Evolutionary conservation across 805 yeast species (phyloP).

Genomic region (Yarrowia sp.): DNA sequence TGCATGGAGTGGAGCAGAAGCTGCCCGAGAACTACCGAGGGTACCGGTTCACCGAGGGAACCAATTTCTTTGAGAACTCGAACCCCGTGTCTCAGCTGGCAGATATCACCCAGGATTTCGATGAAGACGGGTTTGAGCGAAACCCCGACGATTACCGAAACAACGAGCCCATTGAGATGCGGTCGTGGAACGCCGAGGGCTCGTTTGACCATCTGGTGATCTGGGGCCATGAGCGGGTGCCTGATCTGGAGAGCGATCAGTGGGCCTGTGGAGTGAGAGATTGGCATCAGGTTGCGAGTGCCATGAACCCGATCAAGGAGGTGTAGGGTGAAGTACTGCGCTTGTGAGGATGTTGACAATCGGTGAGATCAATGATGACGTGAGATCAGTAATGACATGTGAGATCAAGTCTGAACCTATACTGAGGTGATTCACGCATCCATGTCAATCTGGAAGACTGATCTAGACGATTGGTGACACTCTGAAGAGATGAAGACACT

Average conservation of each 20-base stretch:
- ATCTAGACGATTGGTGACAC: too few species aligned
- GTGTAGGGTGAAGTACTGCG: background rate
- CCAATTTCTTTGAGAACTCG: slow-evolving; percentile 16
- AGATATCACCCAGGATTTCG: slow-evolving; percentile 40
- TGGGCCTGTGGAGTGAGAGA: slow-evolving; percentile 46
- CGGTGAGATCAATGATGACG: too few species aligned
- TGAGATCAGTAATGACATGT: too few species aligned
- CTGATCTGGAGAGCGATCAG: slow-evolving; percentile 44
- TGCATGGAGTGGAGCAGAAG: slow-evolving; percentile 36
- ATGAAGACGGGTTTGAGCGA: slow-evolving; percentile 30
- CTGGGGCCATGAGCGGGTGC: slow-evolving; percentile 47
- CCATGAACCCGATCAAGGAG: slow-evolving; percentile 40
- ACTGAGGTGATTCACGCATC: too few species aligned
- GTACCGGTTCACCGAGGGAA: slow-evolving; percentile 35
- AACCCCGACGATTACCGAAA: slow-evolving; percentile 24
- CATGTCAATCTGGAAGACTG: too few species aligned
- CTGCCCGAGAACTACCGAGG: slow-evolving; percentile 43
- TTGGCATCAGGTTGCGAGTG: slow-evolving; percentile 43
- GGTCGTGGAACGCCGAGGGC: slow-evolving; percentile 32
- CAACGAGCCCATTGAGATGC: slow-evolving; percentile 31
- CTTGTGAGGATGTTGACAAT: too few species aligned
- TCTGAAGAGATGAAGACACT: too few species aligned
- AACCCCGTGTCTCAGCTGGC: slow-evolving; percentile 33
- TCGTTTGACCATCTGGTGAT: slow-evolving; percentile 42
- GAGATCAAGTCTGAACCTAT: too few species aligned